Percentiles rank a stretch among this genome's conserved stretches.
These are phyloP conservation scores for Pythium grandisporangium DNA, from an alignment of 352 stramenopile species.

Conservation along the genomic window DNA sequence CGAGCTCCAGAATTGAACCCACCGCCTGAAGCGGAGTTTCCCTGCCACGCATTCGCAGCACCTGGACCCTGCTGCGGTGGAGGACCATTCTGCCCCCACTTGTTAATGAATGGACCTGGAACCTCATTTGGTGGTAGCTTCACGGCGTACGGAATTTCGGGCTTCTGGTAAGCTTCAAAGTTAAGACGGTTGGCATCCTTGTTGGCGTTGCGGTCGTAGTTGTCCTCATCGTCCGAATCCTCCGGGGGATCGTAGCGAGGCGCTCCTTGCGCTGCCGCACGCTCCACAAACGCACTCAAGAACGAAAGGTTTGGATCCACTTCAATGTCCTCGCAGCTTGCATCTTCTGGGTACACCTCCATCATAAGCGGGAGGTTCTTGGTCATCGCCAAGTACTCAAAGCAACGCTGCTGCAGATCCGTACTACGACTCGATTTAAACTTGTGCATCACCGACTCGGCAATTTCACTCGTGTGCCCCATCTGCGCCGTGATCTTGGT, in stretches of 20 bases:
- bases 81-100: constrained; percentile 33
- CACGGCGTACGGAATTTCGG: constrained; percentile 80
- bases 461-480: constrained; percentile 80
- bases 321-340: constrained; percentile 91
- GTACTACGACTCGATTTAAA: constrained; percentile 94
- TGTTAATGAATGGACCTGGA: constrained; percentile 37
- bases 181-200: constrained; percentile 65
- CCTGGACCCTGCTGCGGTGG: constrained; percentile 10
- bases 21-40: constrained; percentile 19
- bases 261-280: constrained; percentile 88
- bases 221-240: constrained; percentile 94
- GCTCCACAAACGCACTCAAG: constrained; percentile 91
- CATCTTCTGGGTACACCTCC: constrained; percentile 95
- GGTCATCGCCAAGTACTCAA: constrained; percentile 95
- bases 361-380: constrained; percentile 88
- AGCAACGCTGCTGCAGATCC: constrained; percentile 97
- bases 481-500: constrained; percentile 98
- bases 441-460: constrained; percentile 94
- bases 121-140: constrained; percentile 60
- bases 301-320: constrained; percentile 96
- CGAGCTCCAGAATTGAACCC: constrained; percentile 29
- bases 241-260: constrained; percentile 92
- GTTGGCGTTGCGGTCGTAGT: constrained; percentile 61
- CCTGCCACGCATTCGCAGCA: constrained; percentile 18
- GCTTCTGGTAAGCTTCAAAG: constrained; percentile 86